Base-by-base conservation (phyloP, 371 early-diverging fungal species). In the Rhizopus sp. region DNA sequence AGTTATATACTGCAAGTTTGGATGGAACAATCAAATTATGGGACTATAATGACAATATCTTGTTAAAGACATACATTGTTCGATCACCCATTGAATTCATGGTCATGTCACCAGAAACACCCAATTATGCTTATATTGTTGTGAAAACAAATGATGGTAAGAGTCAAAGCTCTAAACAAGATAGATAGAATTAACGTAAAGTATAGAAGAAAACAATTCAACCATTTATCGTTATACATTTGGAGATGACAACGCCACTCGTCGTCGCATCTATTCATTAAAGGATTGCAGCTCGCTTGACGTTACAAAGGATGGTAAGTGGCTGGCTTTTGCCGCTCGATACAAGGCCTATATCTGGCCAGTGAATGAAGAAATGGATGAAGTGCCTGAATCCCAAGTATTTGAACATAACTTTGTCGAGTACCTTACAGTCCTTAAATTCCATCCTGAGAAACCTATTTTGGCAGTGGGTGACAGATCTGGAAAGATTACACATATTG, bases 21-120 rank as follows among this genome's bases (percentile, higher is more conserved):
- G 92, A 90, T 57, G 89, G 89, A 3, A 83, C 81, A 10, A 81
- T 93, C 50, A 83, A 85, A 52, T 59, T 91, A 35, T 92, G 93
- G 93, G 88, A 91, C 68, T 81, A 83, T 49, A 86, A 85, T 32
- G 88, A 88, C 57, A 85, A 85, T 35, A 70, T 78, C 30, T 62
- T 90, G 37, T 56, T 91, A 33, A 84, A 86, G 75, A 84, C 85
- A 3, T 83, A 79, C 61, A 63, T 78, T 32, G 55, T 89, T 7
- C 73, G 77, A 5, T 72, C 73, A 6, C 80, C 85, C 39, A 80
- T 89, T 54, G 63, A 79, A 12, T 68, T 77, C 44, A 80, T 88
- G 77, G 65, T 66, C 12, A 75, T 87, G 54, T 72, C 77, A 9
- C 56, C 58, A 30, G 52, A 51, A 17, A 42, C 56, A 8, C 50